These are phyloP conservation scores for Nissolia schottii DNA, from an alignment of 306 rosid species.

Conservation along the genomic window DNA sequence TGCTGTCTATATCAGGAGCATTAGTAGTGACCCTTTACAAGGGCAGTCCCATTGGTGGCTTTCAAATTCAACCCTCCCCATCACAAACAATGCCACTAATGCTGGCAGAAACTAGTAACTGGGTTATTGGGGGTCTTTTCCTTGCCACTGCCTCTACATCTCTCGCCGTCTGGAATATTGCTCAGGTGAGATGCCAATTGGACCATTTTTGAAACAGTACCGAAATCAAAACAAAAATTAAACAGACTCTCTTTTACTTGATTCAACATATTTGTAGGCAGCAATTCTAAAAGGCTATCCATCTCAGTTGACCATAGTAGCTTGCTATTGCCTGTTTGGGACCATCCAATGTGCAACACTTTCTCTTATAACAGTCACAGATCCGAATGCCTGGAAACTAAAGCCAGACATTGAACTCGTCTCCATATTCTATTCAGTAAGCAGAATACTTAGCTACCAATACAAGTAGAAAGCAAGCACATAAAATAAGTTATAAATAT, in stretches of 20 bases:
- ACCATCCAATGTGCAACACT: conserved; percentile 52
- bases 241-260: too few relatives aligned
- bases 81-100: not conserved
- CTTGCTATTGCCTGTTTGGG: conserved; percentile 63
- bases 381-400: conserved; percentile 49
- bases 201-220: too few relatives aligned
- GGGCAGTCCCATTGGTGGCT: conserved; percentile 35
- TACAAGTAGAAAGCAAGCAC: not conserved
- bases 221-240: too few relatives aligned
- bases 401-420: conserved; percentile 43
- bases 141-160: conserved; percentile 41
- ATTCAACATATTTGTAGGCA: conserved; percentile 39
- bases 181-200: conserved; percentile 39
- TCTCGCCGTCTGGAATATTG: conserved; percentile 43
- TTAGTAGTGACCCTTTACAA: conserved; percentile 45
- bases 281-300: conserved; percentile 56
- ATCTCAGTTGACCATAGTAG: conserved; percentile 52
- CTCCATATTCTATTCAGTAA: conserved; percentile 57
- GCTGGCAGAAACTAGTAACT: conserved; percentile 30
- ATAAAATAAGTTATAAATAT: not conserved
- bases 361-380: conserved; percentile 40
- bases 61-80: not conserved
- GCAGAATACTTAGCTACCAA: conserved; percentile 20
- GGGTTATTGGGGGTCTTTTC: conserved; percentile 57
- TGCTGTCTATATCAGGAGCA: conserved; percentile 48